These are phyloP conservation scores for Tolypocladium album DNA, from an alignment of 2,329 filamentous ascomycete species.

Conservation along the genomic window DNA sequence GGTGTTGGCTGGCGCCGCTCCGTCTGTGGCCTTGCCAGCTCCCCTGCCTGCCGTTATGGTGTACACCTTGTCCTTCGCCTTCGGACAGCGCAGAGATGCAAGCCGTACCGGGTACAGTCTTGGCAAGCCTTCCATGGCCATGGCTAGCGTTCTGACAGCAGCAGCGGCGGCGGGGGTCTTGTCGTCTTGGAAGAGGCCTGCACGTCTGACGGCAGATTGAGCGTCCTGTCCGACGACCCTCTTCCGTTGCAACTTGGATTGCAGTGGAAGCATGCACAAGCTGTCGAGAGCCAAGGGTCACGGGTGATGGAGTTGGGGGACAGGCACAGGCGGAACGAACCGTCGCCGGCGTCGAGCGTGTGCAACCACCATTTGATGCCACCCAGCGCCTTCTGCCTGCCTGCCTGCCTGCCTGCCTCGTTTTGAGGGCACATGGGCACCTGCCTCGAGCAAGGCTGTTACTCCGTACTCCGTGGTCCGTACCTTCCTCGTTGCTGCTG, in stretches of 20 bases:
- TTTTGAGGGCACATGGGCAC: background rate
- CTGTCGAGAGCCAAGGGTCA: background rate
- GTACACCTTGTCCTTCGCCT: background rate
- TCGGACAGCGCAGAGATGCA: background rate
- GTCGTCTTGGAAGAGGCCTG: background rate
- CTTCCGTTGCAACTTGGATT: background rate
- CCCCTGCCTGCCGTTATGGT: background rate
- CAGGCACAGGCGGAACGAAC: background rate
- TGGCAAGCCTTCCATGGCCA: too few species aligned
- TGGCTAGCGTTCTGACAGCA: background rate
- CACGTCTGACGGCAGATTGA: background rate
- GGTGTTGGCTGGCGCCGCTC: background rate
- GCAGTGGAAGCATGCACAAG: background rate
- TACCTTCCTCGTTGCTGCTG: background rate
- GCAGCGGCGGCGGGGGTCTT: too few species aligned
- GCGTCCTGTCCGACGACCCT: background rate
- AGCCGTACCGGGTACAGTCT: background rate
- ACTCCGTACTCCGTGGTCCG: too few species aligned
- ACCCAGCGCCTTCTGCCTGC: background rate
- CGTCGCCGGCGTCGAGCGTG: background rate
- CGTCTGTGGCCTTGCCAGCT: background rate
- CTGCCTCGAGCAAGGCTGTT: background rate
- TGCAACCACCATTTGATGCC: background rate
- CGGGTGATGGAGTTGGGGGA: background rate
- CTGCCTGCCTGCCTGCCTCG: background rate